Percentiles rank a stretch among this genome's conserved stretches.
Evolutionary conservation across 768 basidiomycete species (phyloP).

Genomic region (Lactarius hengduanensis): DNA sequence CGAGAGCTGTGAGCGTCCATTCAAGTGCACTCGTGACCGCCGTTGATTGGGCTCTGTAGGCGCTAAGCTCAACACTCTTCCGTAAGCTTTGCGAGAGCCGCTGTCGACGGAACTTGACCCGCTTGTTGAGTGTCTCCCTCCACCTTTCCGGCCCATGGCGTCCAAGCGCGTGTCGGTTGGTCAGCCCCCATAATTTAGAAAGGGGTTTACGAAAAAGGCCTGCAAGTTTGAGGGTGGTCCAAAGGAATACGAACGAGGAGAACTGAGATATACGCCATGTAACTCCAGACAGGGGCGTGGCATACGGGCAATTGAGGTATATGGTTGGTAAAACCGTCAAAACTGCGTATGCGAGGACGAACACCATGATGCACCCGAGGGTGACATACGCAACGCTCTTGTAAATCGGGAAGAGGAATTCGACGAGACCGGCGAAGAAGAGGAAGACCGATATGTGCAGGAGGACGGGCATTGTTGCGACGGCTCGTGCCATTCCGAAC

Average conservation of each 20-base stretch:
- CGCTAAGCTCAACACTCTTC: neutral
- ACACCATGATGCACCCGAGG: neutral
- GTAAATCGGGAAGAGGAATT: slow-evolving; percentile 10
- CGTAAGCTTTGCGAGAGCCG: neutral
- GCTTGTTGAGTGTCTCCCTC: too few relatives aligned
- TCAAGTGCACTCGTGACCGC: slow-evolving; percentile 1
- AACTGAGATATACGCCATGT: slow-evolving; percentile 4
- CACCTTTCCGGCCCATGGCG: too few relatives aligned
- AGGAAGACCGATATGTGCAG: slow-evolving; percentile 12
- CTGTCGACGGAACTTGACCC: too few relatives aligned
- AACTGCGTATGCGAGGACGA: too few relatives aligned
- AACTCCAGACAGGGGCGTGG: slow-evolving; percentile 9
- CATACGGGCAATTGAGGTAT: slow-evolving; percentile 6
- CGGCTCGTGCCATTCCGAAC: neutral
- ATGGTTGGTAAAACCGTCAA: neutral
- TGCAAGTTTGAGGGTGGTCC: too few relatives aligned
- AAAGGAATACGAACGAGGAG: neutral
- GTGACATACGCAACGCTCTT: neutral
- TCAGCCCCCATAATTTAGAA: too few relatives aligned
- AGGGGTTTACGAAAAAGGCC: too few relatives aligned
- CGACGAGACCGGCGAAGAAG: slow-evolving; percentile 20
- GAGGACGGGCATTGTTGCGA: slow-evolving; percentile 7
- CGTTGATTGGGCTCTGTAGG: neutral
- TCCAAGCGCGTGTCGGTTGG: too few relatives aligned
- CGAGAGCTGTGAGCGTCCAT: slow-evolving; percentile 16